A percentile compares a stretch with the other conserved stretches of the same genome.
These are phyloP conservation scores for Trichothecium roseum DNA, from an alignment of 2,329 filamentous ascomycete genomes.

Conservation along the genomic window DNA sequence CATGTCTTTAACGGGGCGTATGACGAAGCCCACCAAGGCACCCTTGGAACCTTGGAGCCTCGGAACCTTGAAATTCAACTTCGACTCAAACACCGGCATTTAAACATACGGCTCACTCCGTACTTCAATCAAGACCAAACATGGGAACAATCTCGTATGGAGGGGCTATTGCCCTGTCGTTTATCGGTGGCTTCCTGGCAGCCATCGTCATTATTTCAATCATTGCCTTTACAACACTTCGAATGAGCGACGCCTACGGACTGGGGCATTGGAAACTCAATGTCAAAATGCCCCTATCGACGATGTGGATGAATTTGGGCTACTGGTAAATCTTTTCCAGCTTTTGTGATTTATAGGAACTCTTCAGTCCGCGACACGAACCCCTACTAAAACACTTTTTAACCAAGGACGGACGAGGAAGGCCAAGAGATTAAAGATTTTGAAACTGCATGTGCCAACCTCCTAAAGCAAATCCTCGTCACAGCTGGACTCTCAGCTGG, in stretches of 20 bases:
- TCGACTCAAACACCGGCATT: too few species aligned
- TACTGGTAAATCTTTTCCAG: slow-evolving; percentile 37
- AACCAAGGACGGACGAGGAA: slow-evolving; percentile 16
- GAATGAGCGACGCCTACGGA: slow-evolving; percentile 28
- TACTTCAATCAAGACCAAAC: too few species aligned
- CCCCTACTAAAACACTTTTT: neutral
- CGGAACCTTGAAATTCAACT: too few species aligned
- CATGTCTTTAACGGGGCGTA: too few species aligned
- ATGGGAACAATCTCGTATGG: slow-evolving; percentile 1
- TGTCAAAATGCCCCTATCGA: slow-evolving; percentile 29
- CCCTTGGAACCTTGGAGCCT: too few species aligned
- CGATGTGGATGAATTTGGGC: slow-evolving; percentile 57
- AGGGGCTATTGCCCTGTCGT: slow-evolving; percentile 16
- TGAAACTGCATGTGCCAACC: slow-evolving; percentile 34
- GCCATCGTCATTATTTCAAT: slow-evolving; percentile 9
- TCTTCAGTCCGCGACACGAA: neutral
- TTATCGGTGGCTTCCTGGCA: slow-evolving; percentile 14
- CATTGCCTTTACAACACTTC: slow-evolving; percentile 10
- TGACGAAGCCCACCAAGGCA: too few species aligned
- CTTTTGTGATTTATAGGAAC: neutral
- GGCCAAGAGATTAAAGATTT: slow-evolving; percentile 23
- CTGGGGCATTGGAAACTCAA: slow-evolving; percentile 48
- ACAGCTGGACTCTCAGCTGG: slow-evolving; percentile 26
- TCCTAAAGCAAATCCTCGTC: slow-evolving; percentile 35
- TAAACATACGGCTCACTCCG: too few species aligned